Evolutionary conservation across 768 basidiomycete genomes (phyloP).

Genomic region (Melanogaster broomeanus): DNA sequence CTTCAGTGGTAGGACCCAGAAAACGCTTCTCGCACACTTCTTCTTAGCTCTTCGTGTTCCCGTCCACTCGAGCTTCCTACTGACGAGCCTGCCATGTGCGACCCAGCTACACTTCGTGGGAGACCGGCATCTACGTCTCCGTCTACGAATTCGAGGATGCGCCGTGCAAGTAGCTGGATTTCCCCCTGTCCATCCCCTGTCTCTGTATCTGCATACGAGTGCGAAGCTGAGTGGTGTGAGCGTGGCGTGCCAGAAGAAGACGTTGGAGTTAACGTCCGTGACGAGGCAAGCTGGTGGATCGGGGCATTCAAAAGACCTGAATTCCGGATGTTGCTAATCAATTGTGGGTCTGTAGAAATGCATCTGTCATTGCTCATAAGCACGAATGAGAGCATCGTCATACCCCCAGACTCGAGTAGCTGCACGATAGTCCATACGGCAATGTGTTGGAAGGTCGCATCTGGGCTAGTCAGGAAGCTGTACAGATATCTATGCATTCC

Average conservation of each 20-base stretch:
- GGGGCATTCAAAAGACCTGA: constrained; percentile 82
- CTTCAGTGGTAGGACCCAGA: constrained; percentile 52
- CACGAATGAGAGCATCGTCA: constrained; percentile 8
- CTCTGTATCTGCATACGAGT: constrained; percentile 82
- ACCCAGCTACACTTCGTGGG: constrained; percentile 61
- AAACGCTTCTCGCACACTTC: constrained; percentile 83
- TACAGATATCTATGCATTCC: constrained; percentile 95
- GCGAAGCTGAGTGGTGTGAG: constrained; percentile 65
- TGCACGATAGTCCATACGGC: constrained; percentile 99
- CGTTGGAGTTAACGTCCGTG: constrained; percentile 65
- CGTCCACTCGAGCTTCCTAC: constrained; percentile 56
- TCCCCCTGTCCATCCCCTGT: constrained; percentile 89
- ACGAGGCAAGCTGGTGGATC: constrained; percentile 80
- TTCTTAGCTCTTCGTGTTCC: constrained; percentile 79
- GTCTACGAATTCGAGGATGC: constrained; percentile 88
- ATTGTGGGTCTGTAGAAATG: constrained; percentile 65
- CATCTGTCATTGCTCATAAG: background rate
- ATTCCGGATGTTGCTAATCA: constrained; percentile 87
- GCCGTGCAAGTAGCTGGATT: constrained; percentile 80
- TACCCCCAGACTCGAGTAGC: constrained; percentile 92
- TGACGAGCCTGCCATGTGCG: constrained; percentile 71
- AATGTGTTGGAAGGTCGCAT: constrained; percentile 99
- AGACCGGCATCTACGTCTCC: constrained; percentile 62
- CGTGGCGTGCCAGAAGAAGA: constrained; percentile 77
- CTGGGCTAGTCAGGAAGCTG: constrained; percentile 89